phyloP scores from a whole-genome alignment of 371 early-diverging fungal species.

The Mortierella sp. region DNA sequence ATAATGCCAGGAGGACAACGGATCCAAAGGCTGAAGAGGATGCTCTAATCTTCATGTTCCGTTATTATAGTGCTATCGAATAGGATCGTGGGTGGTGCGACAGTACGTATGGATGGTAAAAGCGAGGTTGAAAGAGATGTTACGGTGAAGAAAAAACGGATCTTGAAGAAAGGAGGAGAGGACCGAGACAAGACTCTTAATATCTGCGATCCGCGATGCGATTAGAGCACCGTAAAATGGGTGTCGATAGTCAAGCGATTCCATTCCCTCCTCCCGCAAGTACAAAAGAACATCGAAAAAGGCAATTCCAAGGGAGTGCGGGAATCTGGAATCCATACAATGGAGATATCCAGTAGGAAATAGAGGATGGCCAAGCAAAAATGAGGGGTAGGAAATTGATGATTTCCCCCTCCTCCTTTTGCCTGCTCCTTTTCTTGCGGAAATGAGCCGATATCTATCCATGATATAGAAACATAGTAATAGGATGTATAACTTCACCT shows the following conservation, averaged over 20 bases:
- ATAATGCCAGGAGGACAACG: neutral
- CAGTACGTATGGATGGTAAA: neutral
- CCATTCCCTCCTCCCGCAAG: neutral
- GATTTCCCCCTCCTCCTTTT: neutral
- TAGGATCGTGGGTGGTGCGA: neutral
- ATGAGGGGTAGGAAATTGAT: neutral
- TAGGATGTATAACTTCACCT: too few species aligned
- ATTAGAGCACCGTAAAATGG: neutral
- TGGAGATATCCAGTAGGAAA: neutral
- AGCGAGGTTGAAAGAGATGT: neutral
- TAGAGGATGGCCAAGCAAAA: neutral
- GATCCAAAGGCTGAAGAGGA: neutral
- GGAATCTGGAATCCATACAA: slow-evolving; percentile 1
- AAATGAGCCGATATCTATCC: too few species aligned
- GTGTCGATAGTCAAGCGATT: too few species aligned
- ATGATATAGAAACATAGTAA: too few species aligned
- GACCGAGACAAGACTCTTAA: neutral
- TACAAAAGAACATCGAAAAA: neutral
- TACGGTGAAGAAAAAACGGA: neutral
- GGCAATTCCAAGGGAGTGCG: neutral
- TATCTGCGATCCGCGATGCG: neutral
- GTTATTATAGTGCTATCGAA: neutral
- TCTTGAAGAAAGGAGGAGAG: neutral
- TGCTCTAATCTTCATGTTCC: neutral
- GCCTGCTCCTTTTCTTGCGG: too few species aligned